phyloP scores from a whole-genome alignment of 163 green algal genomes.

The Scenedesmus sp. region DNA sequence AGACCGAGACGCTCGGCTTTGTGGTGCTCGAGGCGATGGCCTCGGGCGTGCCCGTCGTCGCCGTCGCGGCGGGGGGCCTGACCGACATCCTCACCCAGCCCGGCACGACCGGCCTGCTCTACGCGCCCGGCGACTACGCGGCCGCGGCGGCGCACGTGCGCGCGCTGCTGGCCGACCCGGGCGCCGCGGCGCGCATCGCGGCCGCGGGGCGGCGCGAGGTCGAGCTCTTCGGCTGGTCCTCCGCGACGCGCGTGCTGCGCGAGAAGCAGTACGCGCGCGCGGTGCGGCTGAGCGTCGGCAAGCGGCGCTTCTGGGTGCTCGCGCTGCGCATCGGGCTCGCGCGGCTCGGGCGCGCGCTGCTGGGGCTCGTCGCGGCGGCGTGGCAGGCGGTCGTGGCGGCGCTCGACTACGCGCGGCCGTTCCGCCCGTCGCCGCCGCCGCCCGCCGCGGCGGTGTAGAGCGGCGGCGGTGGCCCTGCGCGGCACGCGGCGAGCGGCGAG shows the following conservation, averaged over 20 bases:
- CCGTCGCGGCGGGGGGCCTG: slow-evolving; percentile 91
- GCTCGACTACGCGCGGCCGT: slow-evolving; percentile 40
- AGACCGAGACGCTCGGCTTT: slow-evolving; percentile 94
- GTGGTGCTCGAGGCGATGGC: slow-evolving; percentile 99
- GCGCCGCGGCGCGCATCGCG: slow-evolving; percentile 39
- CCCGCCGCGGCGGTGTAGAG: too few species aligned
- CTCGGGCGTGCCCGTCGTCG: slow-evolving; percentile 89
- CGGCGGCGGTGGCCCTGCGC: too few species aligned
- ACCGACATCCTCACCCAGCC: slow-evolving; percentile 89
- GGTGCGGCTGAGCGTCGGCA: slow-evolving; percentile 41
- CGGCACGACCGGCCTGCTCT: slow-evolving; percentile 75
- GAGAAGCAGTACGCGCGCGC: slow-evolving; percentile 63
- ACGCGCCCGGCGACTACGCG: slow-evolving; percentile 70
- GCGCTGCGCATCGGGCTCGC: slow-evolving; percentile 46
- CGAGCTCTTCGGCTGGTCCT: slow-evolving; percentile 60
- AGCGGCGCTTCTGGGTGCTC: slow-evolving; percentile 57
- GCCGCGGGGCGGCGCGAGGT: slow-evolving; percentile 49
- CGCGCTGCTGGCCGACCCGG: slow-evolving; percentile 60
- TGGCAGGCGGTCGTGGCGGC: slow-evolving; percentile 10
- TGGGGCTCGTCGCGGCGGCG: slow-evolving; percentile 1
- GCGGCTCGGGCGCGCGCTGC: slow-evolving; percentile 19
- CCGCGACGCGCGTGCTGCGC: slow-evolving; percentile 56
- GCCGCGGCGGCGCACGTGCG: slow-evolving; percentile 53
- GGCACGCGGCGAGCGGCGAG: too few species aligned
- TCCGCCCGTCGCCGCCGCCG: not conserved